Evolutionary conservation across 1,284 basidiomycete genomes (phyloP), one percentile per base, ranked within the genome.

Genomic region (Trametes versicolor): DNA sequence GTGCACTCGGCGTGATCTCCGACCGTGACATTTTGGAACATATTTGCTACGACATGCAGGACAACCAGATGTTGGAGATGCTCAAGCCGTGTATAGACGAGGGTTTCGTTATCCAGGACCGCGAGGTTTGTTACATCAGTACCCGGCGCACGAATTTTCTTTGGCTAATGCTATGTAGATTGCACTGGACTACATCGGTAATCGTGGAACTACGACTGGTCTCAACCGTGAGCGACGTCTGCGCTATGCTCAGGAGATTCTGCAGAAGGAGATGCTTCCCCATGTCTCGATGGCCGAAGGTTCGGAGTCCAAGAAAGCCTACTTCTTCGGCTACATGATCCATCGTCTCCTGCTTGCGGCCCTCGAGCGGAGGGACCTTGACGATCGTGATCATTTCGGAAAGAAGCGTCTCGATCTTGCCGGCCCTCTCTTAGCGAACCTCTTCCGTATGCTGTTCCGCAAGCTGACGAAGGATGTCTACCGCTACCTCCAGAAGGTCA

Each of bases 301-400:
- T 10, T 97, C 96, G 39, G 95, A 98, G 80, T 97, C 95, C 45
- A 98, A 98, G 83, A 99, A 99, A 79, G 98, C 98, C 2, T 99
- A 97, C 81, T 99, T 99, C 87, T 96, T 99, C 69, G 98, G 98
- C n/a, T 99, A 99, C 80, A 99, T 99, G 97, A 94, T 99, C 56
- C 97, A 99, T 81, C 91, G 98, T 64, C 85, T 99, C 29, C 82
- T 98, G 6, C 87, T 98, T 19, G 97, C 98, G 47, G 96, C 96
- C 19, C 80, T 99, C 73, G 97, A 99, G 76, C 86, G 98, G 62
- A 86, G 98, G 73, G 98, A 99, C 76, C 85, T 99, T 45, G 97
- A 99, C 76, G 97, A 99, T 81, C 95, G 97, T 82, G 97, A 99
- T 82, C 98, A 99, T 80, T 99, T 99, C 74, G 97, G 97, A 60